Percentiles rank a stretch among this genome's conserved stretches.
These are phyloP conservation scores for Ogataea naganishii DNA, from an alignment of 805 yeast species.

Conservation along the genomic window DNA sequence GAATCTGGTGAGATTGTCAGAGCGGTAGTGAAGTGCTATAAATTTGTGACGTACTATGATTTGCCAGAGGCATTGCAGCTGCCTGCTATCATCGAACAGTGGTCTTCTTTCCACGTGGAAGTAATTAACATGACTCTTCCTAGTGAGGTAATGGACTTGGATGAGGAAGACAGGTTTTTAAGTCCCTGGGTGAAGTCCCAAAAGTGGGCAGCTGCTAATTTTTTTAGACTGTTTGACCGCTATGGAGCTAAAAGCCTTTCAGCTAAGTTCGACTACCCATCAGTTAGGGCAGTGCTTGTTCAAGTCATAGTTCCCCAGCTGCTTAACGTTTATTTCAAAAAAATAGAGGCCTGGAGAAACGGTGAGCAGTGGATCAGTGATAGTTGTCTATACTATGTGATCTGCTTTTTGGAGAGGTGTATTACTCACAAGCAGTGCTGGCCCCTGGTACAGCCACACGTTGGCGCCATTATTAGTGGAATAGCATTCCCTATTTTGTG, in stretches of 20 bases:
- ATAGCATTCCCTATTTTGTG: constrained; percentile 74
- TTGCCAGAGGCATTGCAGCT: constrained; percentile 62
- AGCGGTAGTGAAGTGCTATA: constrained; percentile 67
- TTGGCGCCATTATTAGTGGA: constrained; percentile 54
- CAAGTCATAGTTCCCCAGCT: constrained; percentile 66
- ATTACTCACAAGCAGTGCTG: constrained; percentile 55
- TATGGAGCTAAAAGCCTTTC: constrained; percentile 48
- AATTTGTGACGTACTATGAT: constrained; percentile 74
- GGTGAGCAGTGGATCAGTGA: constrained; percentile 61
- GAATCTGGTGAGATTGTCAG: constrained; percentile 65
- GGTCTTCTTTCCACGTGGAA: constrained; percentile 73
- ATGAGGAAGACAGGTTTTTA: constrained; percentile 39
- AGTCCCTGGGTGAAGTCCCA: constrained; percentile 67
- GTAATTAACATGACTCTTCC: constrained; percentile 59
- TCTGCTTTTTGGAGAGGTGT: constrained; percentile 55
- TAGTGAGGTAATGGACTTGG: constrained; percentile 36
- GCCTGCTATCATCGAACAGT: constrained; percentile 40
- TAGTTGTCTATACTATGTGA: constrained; percentile 53
- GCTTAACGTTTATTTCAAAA: constrained; percentile 50
- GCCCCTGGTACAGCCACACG: constrained; percentile 62
- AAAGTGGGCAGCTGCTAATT: constrained; percentile 84
- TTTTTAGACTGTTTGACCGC: constrained; percentile 61
- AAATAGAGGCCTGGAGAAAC: constrained; percentile 68
- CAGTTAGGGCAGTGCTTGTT: constrained; percentile 48
- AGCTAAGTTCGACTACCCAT: constrained; percentile 45